These are phyloP conservation scores for Glebionis coronaria DNA, from an alignment of 129 eudicot species.

Conservation along the genomic window DNA sequence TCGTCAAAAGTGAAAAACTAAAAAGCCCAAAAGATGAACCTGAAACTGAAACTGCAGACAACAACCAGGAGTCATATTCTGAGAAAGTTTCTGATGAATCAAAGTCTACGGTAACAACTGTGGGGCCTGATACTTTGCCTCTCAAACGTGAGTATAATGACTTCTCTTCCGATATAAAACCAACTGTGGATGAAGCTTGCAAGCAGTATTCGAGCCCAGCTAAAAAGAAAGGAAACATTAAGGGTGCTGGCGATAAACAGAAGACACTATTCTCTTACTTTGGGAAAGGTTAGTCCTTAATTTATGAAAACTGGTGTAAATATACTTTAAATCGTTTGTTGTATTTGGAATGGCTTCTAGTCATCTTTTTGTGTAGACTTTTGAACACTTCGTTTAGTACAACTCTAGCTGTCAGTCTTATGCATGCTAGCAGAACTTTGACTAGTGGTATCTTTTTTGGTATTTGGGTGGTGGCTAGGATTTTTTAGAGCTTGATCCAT, in stretches of 20 bases:
- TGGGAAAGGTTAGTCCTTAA: slow-evolving; percentile 41
- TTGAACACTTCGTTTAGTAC: not conserved
- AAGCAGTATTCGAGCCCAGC: slow-evolving; percentile 26
- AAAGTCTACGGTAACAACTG: slow-evolving; percentile 17
- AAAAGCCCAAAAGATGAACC: slow-evolving; percentile 46
- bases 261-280: slow-evolving; percentile 68
- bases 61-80: not conserved
- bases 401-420: not conserved
- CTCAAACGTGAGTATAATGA: slow-evolving; percentile 49
- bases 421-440: slow-evolving; percentile 4
- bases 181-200: slow-evolving; percentile 25
- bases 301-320: slow-evolving; percentile 8
- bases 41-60: slow-evolving; percentile 33
- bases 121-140: slow-evolving; percentile 10
- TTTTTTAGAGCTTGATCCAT: not conserved
- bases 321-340: slow-evolving; percentile 7
- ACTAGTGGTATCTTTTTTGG: not conserved
- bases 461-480: not conserved
- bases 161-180: slow-evolving; percentile 17
- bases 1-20: slow-evolving; percentile 27
- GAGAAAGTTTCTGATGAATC: slow-evolving; percentile 23
- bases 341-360: slow-evolving; percentile 4
- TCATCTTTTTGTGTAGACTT: slow-evolving; percentile 13
- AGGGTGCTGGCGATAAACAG: slow-evolving; percentile 50
- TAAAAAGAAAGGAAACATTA: slow-evolving; percentile 47